Conservation (phyloP, 768 basidiomycete species). For the Leucocoprinus leucothites region DNA sequence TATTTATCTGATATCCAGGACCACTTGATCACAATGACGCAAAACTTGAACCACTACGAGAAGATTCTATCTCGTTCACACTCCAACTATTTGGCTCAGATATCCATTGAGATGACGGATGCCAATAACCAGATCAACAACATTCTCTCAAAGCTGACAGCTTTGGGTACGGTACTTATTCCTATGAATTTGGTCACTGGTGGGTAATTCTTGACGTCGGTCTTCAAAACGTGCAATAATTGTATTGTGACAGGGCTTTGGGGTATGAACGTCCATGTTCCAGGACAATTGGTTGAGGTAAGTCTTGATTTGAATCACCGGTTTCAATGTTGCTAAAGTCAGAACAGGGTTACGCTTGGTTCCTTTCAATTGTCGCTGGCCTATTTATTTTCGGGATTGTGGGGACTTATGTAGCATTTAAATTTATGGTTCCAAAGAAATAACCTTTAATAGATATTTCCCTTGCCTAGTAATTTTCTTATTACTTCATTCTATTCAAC, state of each 20-base stretch:
- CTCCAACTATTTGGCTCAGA: slow-evolving; percentile 98
- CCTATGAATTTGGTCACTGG: slow-evolving; percentile 98
- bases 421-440: slow-evolving; percentile 57
- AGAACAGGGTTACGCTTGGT: slow-evolving; percentile 71
- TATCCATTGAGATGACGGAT: slow-evolving; percentile 99
- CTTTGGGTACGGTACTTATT: slow-evolving; percentile 94
- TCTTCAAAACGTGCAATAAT: neutral
- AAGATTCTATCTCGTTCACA: slow-evolving; percentile 98
- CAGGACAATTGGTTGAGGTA: slow-evolving; percentile 67
- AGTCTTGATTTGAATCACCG: slow-evolving; percentile 14
- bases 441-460: neutral
- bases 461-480: too few relatives aligned
- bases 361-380: slow-evolving; percentile 77
- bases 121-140: slow-evolving; percentile 99
- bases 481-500: too few relatives aligned
- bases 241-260: slow-evolving; percentile 58
- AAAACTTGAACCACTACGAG: slow-evolving; percentile 99
- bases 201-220: slow-evolving; percentile 21
- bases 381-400: slow-evolving; percentile 80
- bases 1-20: slow-evolving; percentile 97
- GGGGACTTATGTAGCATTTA: slow-evolving; percentile 78
- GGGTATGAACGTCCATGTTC: slow-evolving; percentile 99
- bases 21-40: slow-evolving; percentile 99
- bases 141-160: slow-evolving; percentile 94
- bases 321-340: neutral